phyloP scores from a whole-genome alignment of 208 protist species.

The Acanthamoeba castellanii region DNA sequence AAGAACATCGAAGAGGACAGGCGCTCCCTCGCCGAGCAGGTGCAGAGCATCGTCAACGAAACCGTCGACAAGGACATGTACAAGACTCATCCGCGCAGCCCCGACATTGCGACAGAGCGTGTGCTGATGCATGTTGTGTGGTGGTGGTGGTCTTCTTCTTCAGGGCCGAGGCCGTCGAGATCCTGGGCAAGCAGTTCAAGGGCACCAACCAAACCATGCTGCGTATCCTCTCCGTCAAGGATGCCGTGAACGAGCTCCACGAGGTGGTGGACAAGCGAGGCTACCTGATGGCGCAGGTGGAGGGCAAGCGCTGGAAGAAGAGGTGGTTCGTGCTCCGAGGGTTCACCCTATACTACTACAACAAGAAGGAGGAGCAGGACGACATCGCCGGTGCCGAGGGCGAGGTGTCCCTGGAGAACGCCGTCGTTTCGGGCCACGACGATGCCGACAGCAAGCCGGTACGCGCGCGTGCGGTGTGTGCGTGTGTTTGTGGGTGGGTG shows the following conservation, averaged over 20 bases:
- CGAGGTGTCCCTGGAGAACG: constrained; percentile 16
- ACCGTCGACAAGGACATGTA: constrained; percentile 34
- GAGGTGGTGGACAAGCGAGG: constrained; percentile 49
- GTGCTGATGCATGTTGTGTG: not conserved
- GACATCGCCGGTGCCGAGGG: constrained; percentile 14
- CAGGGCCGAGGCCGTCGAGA: not conserved
- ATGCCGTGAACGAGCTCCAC: constrained; percentile 37
- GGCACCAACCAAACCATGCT: constrained; percentile 31
- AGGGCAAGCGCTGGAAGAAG: constrained; percentile 64
- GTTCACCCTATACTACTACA: constrained; percentile 6
- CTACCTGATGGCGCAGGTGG: constrained; percentile 46
- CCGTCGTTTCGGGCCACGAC: not conserved
- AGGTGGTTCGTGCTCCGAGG: constrained; percentile 57
- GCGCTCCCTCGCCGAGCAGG: not conserved
- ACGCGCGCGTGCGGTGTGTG: not conserved
- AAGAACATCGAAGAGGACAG: not conserved
- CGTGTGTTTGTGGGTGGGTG: not conserved
- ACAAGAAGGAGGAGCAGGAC: constrained; percentile 63
- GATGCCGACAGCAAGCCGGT: constrained; percentile 22
- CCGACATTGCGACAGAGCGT: not conserved
- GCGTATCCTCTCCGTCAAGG: constrained; percentile 20
- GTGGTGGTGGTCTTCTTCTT: not conserved
- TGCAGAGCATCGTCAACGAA: not conserved
- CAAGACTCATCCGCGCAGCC: not conserved
- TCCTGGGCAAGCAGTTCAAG: not conserved